A percentile compares a stretch with the other conserved stretches of the same genome.
These are phyloP conservation scores for Spizellomyces punctatus DNA, from an alignment of 192 early-diverging fungal species.

Conservation along the genomic window DNA sequence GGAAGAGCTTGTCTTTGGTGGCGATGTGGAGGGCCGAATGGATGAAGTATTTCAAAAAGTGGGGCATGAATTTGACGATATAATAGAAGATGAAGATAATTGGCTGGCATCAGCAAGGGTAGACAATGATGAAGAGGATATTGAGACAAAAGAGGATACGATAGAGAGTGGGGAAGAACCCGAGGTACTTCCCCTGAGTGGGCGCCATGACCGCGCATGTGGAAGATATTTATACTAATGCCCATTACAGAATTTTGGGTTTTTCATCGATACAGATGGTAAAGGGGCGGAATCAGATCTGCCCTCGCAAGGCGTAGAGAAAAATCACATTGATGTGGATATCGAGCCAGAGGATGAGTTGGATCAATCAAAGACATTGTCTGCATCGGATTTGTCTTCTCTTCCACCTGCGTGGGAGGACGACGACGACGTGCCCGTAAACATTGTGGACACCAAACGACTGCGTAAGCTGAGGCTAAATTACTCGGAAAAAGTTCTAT, in stretches of 20 bases:
- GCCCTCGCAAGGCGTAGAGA: neutral
- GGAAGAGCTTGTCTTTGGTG: conserved; percentile 78
- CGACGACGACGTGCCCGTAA: conserved; percentile 72
- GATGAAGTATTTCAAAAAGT: conserved; percentile 3
- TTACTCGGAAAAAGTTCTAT: conserved; percentile 75
- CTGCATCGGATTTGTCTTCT: neutral
- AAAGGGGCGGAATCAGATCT: conserved; percentile 25
- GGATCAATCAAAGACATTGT: conserved; percentile 14
- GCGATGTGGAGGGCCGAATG: conserved; percentile 34
- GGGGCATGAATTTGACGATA: conserved; percentile 22
- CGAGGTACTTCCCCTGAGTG: no score
- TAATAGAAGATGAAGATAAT: conserved; percentile 35
- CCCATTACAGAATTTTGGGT: conserved; percentile 9
- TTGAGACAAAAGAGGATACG: neutral
- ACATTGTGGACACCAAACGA: conserved; percentile 67
- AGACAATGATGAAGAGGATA: conserved; percentile 28
- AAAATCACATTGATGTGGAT: neutral
- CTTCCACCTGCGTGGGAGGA: conserved; percentile 75
- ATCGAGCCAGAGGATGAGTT: conserved; percentile 9
- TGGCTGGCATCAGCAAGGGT: conserved; percentile 44
- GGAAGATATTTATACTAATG: neutral
- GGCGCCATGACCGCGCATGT: no score
- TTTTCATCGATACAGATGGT: conserved; percentile 33
- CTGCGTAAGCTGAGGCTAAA: conserved; percentile 77
- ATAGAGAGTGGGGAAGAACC: neutral